Conservation (phyloP, 2,329 filamentous ascomycete species). For the Metarhizium humberi region DNA sequence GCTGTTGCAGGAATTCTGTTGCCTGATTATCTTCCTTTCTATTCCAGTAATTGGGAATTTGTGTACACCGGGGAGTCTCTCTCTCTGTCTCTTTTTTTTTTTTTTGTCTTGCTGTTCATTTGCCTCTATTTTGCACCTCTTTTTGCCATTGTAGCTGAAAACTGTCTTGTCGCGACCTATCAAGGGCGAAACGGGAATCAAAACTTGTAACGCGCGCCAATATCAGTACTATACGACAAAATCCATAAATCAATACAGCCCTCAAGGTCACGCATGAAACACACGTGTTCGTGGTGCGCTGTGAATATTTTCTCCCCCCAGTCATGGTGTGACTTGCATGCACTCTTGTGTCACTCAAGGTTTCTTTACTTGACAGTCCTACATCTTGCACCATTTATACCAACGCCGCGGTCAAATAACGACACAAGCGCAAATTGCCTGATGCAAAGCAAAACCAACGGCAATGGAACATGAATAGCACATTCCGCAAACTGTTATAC, state of each 20-base stretch:
- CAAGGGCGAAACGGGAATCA: too few species aligned
- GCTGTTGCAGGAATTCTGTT: neutral
- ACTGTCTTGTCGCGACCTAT: too few species aligned
- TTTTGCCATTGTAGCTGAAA: too few species aligned
- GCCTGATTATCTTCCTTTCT: neutral
- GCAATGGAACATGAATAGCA: too few species aligned
- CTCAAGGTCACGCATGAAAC: neutral
- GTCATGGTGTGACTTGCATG: conserved; percentile 1
- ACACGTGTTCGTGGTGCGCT: neutral
- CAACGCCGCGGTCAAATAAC: neutral
- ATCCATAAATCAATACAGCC: neutral
- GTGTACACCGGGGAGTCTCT: too few species aligned
- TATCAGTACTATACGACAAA: neutral
- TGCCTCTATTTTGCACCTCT: too few species aligned
- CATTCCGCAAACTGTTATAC: too few species aligned
- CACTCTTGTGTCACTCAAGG: neutral
- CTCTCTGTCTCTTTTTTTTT: too few species aligned
- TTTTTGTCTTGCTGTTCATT: too few species aligned
- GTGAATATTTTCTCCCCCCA: neutral
- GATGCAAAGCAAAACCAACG: too few species aligned
- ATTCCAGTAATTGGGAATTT: neutral
- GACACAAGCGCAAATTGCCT: neutral
- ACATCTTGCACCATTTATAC: neutral
- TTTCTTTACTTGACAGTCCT: too few species aligned
- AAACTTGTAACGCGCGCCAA: neutral